Evolutionary conservation across 805 yeast genomes (phyloP), one percentile per base, ranked within the genome.

Genomic region (Metschnikowia baotianmanensis): DNA sequence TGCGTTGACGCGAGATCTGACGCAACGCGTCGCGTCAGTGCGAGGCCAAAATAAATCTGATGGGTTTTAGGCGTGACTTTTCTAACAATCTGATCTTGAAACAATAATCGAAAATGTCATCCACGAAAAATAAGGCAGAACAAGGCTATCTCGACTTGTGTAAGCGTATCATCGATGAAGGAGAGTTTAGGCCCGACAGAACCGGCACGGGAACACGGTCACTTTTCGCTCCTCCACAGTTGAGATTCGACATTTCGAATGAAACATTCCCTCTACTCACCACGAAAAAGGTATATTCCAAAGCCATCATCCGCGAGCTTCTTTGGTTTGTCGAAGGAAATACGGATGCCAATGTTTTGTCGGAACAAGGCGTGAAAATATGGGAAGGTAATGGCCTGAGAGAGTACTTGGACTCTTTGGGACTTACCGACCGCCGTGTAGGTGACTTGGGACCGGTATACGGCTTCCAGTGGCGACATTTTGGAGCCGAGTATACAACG

Each of bases 361-460:
- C 83, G 12, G 95, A 83, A 3, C 77, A 83, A 51, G 96, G 96
- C 25, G 95, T 93, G n/a, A 90, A 81, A 57, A 93, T 93, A 41
- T 93, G 99, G 99, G 99, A 93, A 62, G 99, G 99, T 13, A 93
- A 93, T 61, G 99, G 98, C 9, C 86, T 96, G 26, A 73, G 97
- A 46, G 96, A 88, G 62, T 93, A 79, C 59, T 69, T 93, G 40
- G 97, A 93, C 60, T 74, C 78, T 4, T 65, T 89, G 26, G 99
- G 98, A 1, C 74, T 93, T 33, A 74, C 74, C 0, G 72, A 85
- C 44, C 80, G 96, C 58, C 72, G 89, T 44, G 96, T 80, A 54
- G 98, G 98, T 40, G 99, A 93, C 65, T 64, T 93, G 52, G 99
- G 99, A 1, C 99, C 99, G 1, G 97, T 93, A 2, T 93, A 93